Evolutionary conservation across 139 green algal species (phyloP), one percentile per base, ranked within the genome.

Genomic region (Pseudopediastrum boryanum): DNA sequence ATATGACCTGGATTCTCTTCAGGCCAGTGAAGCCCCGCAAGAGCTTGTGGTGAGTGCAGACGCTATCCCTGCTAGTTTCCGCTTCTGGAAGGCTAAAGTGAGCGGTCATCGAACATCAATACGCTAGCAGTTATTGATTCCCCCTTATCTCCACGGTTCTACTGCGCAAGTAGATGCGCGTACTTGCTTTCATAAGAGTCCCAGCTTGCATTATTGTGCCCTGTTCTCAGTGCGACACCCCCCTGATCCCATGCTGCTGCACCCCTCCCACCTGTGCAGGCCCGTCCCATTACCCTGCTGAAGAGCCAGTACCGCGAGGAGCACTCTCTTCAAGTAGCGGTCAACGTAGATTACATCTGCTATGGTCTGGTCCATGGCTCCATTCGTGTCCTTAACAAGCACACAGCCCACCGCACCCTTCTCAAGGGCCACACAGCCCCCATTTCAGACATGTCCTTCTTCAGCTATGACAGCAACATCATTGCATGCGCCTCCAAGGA

Each of bases 291-390:
- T 38, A 94, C 90, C 2, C 46, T 87, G 38, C 43, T 92, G 36
- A 86, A 85, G 54, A 83, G 61, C 25, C 89, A 94, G 19, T 91
- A 85, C 44, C 61, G 65, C 48, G 63, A 79, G 43, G 62, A 89
- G 52, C 82, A 84, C 66, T 56, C 35, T 1, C 76, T 64, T 31
- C 80, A 83, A 31, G 91, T 95, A 13, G 89, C 93, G 2, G 86
- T 89, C 48, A 93, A 86, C 78, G 36, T 61, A 5, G 73, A 50
- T 50, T 96, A 89, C 88, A 93, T 97, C 54, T 89, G 80, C 77
- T 98, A 98, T 71, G 89, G 87, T 38, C 89, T 98, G 9, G 90
- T 88, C 38, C 59, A 74, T 13, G 92, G 93, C 27, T 89, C 94
- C 46, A 86, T 98, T n/a, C 87, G 94, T 0, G 84, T 92, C 35